Conservation (phyloP, 2,329 filamentous ascomycete species). For the Penicillium sp. region DNA sequence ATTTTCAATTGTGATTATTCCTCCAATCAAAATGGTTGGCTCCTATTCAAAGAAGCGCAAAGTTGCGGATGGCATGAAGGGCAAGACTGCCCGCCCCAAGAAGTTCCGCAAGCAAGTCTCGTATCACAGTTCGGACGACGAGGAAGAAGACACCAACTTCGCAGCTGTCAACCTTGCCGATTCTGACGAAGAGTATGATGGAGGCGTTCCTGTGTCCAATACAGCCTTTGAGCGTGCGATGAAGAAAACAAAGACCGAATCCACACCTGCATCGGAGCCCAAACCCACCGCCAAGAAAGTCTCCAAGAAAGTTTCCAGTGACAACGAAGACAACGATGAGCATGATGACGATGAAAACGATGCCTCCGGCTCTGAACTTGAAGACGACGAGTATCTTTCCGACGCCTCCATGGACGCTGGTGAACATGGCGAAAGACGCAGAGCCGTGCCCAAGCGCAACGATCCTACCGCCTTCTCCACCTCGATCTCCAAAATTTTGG, state of each 20-base stretch:
- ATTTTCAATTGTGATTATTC: slow-evolving; percentile 14
- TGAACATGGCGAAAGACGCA: slow-evolving; percentile 44
- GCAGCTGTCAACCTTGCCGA: slow-evolving; percentile 52
- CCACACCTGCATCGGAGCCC: slow-evolving; percentile 5
- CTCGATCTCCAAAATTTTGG: slow-evolving; percentile 89
- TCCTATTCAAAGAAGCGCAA: slow-evolving; percentile 55
- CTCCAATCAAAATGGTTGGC: slow-evolving; percentile 36
- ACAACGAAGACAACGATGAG: slow-evolving; percentile 33
- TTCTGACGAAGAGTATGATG: slow-evolving; percentile 41
- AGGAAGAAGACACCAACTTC: slow-evolving; percentile 50
- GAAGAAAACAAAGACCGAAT: slow-evolving; percentile 20
- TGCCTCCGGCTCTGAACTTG: slow-evolving; percentile 36
- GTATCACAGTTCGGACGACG: slow-evolving; percentile 65
- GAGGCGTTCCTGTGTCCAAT: slow-evolving; percentile 17
- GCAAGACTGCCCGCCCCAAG: slow-evolving; percentile 51
- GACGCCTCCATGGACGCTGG: slow-evolving; percentile 34
- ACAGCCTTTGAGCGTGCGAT: slow-evolving; percentile 2
- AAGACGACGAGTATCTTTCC: slow-evolving; percentile 36
- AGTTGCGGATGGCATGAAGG: slow-evolving; percentile 59
- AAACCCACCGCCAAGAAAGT: slow-evolving; percentile 2
- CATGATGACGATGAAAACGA: slow-evolving; percentile 38
- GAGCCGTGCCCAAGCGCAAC: slow-evolving; percentile 68
- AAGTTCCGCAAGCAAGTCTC: slow-evolving; percentile 63
- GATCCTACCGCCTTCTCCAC: slow-evolving; percentile 89
- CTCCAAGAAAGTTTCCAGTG: slow-evolving; percentile 21